Evolutionary conservation across 2,329 filamentous ascomycete species (phyloP).

Genomic region (Ceratocystis variospora): DNA sequence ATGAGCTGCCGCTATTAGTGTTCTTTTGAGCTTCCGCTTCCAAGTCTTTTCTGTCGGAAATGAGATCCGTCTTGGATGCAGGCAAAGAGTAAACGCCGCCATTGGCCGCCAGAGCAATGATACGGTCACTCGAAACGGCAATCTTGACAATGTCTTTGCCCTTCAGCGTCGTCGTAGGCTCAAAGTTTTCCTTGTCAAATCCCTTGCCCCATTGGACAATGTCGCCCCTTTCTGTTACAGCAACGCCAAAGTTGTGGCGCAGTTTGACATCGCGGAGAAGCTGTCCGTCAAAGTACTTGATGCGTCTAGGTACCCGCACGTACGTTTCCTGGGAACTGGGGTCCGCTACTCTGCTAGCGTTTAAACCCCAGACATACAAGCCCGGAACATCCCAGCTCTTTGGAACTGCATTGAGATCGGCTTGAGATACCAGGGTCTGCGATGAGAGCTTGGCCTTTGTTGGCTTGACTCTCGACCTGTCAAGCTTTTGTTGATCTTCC

Average conservation of each 20-base stretch:
- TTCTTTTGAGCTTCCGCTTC: slow-evolving; percentile 28
- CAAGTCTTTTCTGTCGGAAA: slow-evolving; percentile 42
- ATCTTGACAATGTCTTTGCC: slow-evolving; percentile 72
- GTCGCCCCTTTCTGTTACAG: slow-evolving; percentile 76
- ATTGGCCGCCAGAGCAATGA: slow-evolving; percentile 61
- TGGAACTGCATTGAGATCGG: slow-evolving; percentile 8
- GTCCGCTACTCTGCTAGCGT: slow-evolving; percentile 70
- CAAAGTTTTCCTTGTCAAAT: slow-evolving; percentile 50
- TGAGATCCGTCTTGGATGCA: slow-evolving; percentile 58
- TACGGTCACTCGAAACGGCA: slow-evolving; percentile 64
- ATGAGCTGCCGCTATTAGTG: slow-evolving; percentile 34
- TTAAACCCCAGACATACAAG: slow-evolving; percentile 89
- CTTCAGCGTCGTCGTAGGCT: slow-evolving; percentile 57
- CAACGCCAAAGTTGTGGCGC: slow-evolving; percentile 67
- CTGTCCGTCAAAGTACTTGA: slow-evolving; percentile 71
- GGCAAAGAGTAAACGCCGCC: slow-evolving; percentile 79
- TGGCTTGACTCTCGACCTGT: slow-evolving; percentile 52
- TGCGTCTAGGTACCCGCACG: slow-evolving; percentile 66
- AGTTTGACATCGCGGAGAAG: slow-evolving; percentile 78
- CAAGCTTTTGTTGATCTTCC: slow-evolving; percentile 28
- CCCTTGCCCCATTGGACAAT: slow-evolving; percentile 81
- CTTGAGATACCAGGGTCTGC: slow-evolving; percentile 51
- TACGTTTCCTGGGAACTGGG: slow-evolving; percentile 63
- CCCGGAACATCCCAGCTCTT: slow-evolving; percentile 70
- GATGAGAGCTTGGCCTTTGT: slow-evolving; percentile 53